A percentile compares a stretch with the other conserved stretches of the same genome.
Evolutionary conservation across 176 grass and related monocot species (phyloP).

Genomic region (Oryza rufipogon): DNA sequence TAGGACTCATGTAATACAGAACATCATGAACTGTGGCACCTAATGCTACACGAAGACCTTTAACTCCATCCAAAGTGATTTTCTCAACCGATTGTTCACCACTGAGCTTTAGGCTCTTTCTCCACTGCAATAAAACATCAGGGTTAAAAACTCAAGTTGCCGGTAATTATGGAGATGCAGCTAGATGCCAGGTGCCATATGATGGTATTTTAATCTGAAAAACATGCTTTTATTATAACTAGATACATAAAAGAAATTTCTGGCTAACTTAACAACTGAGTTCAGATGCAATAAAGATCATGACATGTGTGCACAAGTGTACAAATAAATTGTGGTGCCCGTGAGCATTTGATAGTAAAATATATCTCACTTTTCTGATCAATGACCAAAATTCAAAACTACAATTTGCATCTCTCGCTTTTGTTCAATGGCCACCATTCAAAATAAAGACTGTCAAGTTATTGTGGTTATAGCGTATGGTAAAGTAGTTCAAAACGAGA

Average conservation of each 20-base stretch:
- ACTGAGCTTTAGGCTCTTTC: slow-evolving; percentile 82
- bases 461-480: not conserved
- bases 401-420: not conserved
- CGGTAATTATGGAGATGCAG: slow-evolving; percentile 9
- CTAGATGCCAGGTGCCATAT: not conserved
- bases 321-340: not conserved
- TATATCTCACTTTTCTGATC: not conserved
- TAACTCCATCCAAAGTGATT: slow-evolving; percentile 93
- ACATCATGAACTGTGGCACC: slow-evolving; percentile 97
- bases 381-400: slow-evolving; percentile 5
- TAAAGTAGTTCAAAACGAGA: slow-evolving; percentile 1
- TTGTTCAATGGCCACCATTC: not conserved
- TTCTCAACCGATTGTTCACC: slow-evolving; percentile 90
- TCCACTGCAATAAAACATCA: slow-evolving; percentile 69
- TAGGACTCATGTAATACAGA: slow-evolving; percentile 99
- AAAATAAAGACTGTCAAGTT: not conserved
- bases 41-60: slow-evolving; percentile 82
- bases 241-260: not conserved
- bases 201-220: not conserved
- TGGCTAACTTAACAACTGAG: slow-evolving; percentile 17
- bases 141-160: slow-evolving; percentile 23
- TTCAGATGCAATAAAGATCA: not conserved
- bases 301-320: not conserved
- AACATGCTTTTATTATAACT: slow-evolving; percentile 4
- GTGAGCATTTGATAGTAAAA: slow-evolving; percentile 1